These are phyloP conservation scores for Mariannaea elegans DNA, from an alignment of 2,329 filamentous ascomycete species.

Conservation along the genomic window DNA sequence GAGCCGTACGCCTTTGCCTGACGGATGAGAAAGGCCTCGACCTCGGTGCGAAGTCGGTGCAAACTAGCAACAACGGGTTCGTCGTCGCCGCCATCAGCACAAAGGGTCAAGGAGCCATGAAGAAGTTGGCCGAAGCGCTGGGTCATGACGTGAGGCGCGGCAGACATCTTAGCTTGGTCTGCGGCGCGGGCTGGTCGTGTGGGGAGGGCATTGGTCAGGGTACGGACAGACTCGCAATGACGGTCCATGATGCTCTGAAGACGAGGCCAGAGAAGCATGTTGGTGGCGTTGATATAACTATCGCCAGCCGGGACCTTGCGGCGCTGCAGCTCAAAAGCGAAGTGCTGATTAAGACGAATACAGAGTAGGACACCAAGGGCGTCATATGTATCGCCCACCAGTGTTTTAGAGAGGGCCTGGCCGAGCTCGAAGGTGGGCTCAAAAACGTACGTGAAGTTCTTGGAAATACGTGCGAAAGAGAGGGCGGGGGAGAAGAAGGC, in stretches of 20 bases:
- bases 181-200: constrained; percentile 55
- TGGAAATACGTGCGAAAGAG: constrained; percentile 79
- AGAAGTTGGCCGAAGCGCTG: constrained; percentile 96
- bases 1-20: constrained; percentile 76
- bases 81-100: constrained; percentile 90
- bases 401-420: constrained; percentile 76
- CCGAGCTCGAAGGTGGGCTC: constrained; percentile 89
- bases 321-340: constrained; percentile 92
- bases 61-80: constrained; percentile 90
- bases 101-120: constrained; percentile 83
- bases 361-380: constrained; percentile 89
- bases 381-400: constrained; percentile 82
- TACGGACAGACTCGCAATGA: constrained; percentile 87
- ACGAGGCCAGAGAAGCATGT: constrained; percentile 95
- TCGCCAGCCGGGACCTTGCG: constrained; percentile 90
- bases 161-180: constrained; percentile 70
- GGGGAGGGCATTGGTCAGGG: constrained; percentile 63
- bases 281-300: constrained; percentile 91
- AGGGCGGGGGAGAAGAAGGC: constrained; percentile 86
- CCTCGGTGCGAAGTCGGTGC: constrained; percentile 78
- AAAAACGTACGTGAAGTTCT: constrained; percentile 88
- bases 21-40: constrained; percentile 83
- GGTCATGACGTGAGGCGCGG: constrained; percentile 89
- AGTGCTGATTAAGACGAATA: constrained; percentile 91
- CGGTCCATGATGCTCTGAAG: constrained; percentile 94